Conservation (phyloP, 1,284 basidiomycete genomes). For the Chiua sp. region DNA sequence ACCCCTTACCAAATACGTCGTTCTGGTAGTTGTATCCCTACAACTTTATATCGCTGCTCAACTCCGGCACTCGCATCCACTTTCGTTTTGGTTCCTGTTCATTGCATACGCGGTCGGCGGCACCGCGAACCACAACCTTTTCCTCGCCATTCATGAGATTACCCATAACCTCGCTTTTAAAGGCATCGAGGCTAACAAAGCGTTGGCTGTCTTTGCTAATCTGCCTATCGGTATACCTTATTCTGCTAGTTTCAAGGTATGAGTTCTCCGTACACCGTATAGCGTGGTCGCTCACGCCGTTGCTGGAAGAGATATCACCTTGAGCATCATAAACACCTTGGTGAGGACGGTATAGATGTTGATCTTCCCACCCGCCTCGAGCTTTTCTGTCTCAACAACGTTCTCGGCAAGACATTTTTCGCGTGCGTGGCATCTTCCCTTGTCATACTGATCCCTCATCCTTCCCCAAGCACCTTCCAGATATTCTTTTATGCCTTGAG, state of each 20-base stretch:
- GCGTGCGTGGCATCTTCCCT: conserved; percentile 61
- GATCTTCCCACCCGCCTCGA: conserved; percentile 92
- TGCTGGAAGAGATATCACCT: conserved; percentile 81
- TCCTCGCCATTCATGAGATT: conserved; percentile 98
- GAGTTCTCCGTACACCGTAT: conserved; percentile 9
- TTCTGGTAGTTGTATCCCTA: conserved; percentile 76
- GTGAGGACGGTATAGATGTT: conserved; percentile 96
- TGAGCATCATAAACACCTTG: conserved; percentile 93
- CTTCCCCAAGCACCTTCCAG: conserved; percentile 82
- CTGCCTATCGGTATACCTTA: conserved; percentile 95
- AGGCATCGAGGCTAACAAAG: conserved; percentile 83
- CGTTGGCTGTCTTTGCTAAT: conserved; percentile 91
- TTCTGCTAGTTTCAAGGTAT: conserved; percentile 93
- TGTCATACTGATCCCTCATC: conserved; percentile 1
- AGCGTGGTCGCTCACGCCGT: conserved; percentile 2
- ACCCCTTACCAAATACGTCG: conserved; percentile 88
- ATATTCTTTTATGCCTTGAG: conserved; percentile 98
- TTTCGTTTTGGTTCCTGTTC: conserved; percentile 77
- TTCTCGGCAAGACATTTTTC: conserved; percentile 97
- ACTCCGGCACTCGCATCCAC: conserved; percentile 69
- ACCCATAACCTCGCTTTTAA: conserved; percentile 97
- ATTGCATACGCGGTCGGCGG: conserved; percentile 90
- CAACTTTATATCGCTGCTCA: conserved; percentile 74
- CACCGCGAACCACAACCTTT: conserved; percentile 96
- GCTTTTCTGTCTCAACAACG: conserved; percentile 89